A percentile compares a stretch with the other conserved stretches of the same genome.
phyloP scores from a whole-genome alignment of 768 basidiomycete genomes.

The Leucocoprinus sp. region DNA sequence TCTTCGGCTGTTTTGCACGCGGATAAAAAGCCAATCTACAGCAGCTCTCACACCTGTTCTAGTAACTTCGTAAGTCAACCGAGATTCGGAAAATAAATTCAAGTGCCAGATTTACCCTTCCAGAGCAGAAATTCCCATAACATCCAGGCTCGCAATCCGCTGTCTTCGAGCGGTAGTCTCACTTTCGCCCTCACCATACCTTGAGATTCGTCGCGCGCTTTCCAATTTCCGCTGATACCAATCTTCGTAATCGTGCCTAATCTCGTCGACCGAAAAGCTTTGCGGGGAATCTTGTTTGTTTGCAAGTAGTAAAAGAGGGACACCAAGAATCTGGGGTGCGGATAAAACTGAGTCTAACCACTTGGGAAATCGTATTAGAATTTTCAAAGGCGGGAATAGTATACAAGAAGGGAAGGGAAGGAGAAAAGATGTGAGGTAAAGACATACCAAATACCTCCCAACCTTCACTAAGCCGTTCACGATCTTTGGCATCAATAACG shows the following conservation, averaged over 20 bases:
- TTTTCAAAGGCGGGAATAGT: neutral
- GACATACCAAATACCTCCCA: constrained; percentile 95
- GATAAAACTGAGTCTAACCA: constrained; percentile 72
- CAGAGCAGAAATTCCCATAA: constrained; percentile 85
- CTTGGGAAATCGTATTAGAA: constrained; percentile 14
- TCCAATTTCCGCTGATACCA: constrained; percentile 76
- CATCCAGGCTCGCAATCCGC: constrained; percentile 70
- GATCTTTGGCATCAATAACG: constrained; percentile 89
- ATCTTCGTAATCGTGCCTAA: constrained; percentile 81
- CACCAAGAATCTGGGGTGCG: constrained; percentile 80
- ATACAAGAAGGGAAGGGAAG: neutral
- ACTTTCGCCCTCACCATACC: constrained; percentile 38
- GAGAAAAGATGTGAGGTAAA: neutral
- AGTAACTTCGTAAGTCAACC: constrained; percentile 3
- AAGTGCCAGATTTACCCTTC: constrained; percentile 58
- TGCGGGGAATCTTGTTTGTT: constrained; percentile 90
- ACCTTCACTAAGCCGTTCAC: constrained; percentile 82
- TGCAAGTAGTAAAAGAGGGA: constrained; percentile 86
- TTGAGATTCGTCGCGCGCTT: constrained; percentile 47
- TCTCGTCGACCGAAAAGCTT: constrained; percentile 82
- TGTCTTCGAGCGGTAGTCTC: constrained; percentile 38
- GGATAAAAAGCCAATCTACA: constrained; percentile 90
- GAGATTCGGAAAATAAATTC: neutral
- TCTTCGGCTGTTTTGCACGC: constrained; percentile 86
- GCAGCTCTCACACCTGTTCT: constrained; percentile 87